Evolutionary conservation across 1,284 basidiomycete genomes (phyloP).

Genomic region (Phellopilus nigrolimitatus): DNA sequence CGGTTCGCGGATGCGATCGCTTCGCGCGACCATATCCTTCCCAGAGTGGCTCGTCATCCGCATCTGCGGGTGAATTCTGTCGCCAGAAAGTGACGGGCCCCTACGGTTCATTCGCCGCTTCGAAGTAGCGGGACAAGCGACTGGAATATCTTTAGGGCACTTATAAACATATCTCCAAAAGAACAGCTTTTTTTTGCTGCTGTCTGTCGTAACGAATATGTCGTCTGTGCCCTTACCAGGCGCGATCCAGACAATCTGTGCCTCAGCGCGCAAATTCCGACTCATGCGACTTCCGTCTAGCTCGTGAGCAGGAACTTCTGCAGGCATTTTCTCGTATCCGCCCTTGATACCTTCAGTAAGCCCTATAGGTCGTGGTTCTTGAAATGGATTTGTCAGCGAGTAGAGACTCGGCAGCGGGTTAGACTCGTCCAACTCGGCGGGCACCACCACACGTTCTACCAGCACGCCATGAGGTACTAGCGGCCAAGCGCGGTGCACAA

Average conservation of each 20-base stretch:
- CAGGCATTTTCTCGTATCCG: conserved; percentile 35
- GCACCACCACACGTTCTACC: conserved; percentile 72
- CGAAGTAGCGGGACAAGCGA: conserved; percentile 24
- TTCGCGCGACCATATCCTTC: conserved; percentile 16
- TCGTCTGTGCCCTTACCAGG: conserved; percentile 35
- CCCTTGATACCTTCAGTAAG: conserved; percentile 53
- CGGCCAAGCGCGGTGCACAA: conserved; percentile 75
- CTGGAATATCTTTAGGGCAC: conserved; percentile 48
- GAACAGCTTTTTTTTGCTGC: conserved; percentile 45
- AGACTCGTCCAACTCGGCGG: conserved; percentile 54
- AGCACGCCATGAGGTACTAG: conserved; percentile 70
- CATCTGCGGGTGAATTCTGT: not conserved
- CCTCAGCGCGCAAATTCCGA: conserved; percentile 50
- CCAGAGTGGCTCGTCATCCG: conserved; percentile 2
- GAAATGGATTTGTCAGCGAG: conserved; percentile 68
- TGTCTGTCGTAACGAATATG: conserved; percentile 53
- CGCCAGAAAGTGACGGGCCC: not conserved
- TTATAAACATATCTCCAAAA: conserved; percentile 71
- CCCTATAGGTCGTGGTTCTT: conserved; percentile 70
- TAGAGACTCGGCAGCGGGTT: conserved; percentile 72
- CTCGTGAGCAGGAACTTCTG: conserved; percentile 30
- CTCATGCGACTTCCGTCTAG: conserved; percentile 35
- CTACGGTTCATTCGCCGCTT: conserved; percentile 11
- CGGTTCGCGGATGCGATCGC: conserved; percentile 17
- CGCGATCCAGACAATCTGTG: conserved; percentile 60